Percentiles rank a stretch among this genome's conserved stretches.
phyloP scores from a whole-genome alignment of 2,329 filamentous ascomycete species.

The Conoideocrella luteorostrata region DNA sequence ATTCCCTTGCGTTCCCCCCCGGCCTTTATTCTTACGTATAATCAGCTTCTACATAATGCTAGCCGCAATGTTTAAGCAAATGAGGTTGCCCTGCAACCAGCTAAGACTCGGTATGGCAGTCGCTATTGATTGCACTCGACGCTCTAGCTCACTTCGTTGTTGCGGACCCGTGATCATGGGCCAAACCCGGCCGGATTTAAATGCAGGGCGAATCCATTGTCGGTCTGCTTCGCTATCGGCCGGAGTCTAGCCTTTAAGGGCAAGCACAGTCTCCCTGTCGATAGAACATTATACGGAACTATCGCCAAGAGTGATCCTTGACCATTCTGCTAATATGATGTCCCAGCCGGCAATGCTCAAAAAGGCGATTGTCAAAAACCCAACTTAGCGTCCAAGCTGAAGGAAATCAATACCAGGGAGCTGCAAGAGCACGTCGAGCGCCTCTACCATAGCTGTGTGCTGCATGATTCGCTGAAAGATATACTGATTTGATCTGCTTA shows the following conservation, averaged over 20 bases:
- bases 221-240: slow-evolving; percentile 5
- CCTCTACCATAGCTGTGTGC: slow-evolving; percentile 1
- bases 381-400: slow-evolving; percentile 3
- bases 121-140: slow-evolving; percentile 1
- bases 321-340: slow-evolving; percentile 2
- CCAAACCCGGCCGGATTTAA: slow-evolving; percentile 1
- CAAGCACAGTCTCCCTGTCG: slow-evolving; percentile 6
- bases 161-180: slow-evolving; percentile 3
- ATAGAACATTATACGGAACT: slow-evolving; percentile 1
- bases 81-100: background rate
- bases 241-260: slow-evolving; percentile 4
- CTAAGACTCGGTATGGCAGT: background rate
- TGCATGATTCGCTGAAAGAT: slow-evolving; percentile 2
- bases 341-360: slow-evolving; percentile 4
- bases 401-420: slow-evolving; percentile 7
- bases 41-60: slow-evolving; percentile 5
- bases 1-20: background rate
- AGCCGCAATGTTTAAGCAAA: slow-evolving; percentile 2
- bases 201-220: slow-evolving; percentile 4
- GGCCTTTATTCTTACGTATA: slow-evolving; percentile 4
- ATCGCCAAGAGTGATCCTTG: slow-evolving; percentile 1
- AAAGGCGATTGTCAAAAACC: slow-evolving; percentile 1
- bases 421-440: slow-evolving; percentile 6
- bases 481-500: slow-evolving; percentile 5
- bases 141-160: slow-evolving; percentile 1